Percentiles rank a stretch among this genome's conserved stretches.
These are phyloP conservation scores for Aureoboletus auriporus DNA, from an alignment of 768 basidiomycete genomes.

Conservation along the genomic window DNA sequence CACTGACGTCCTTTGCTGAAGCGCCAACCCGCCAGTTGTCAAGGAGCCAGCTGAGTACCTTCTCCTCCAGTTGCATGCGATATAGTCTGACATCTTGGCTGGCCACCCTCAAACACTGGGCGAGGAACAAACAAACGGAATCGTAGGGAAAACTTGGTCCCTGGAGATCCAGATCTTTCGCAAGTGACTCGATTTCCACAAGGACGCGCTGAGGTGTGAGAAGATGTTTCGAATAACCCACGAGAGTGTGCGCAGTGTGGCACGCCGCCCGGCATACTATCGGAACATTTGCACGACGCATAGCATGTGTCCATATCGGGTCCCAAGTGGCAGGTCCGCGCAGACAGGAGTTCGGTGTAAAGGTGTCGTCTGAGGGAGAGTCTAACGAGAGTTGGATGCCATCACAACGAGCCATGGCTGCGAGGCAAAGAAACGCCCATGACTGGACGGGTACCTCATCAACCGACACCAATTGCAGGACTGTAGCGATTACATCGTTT, in stretches of 20 bases:
- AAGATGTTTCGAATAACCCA: slow-evolving; percentile 38
- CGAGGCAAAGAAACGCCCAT: slow-evolving; percentile 82
- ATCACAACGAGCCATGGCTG: slow-evolving; percentile 61
- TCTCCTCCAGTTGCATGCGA: slow-evolving; percentile 83
- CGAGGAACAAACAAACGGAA: slow-evolving; percentile 82
- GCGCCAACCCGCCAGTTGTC: slow-evolving; percentile 62
- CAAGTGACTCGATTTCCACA: slow-evolving; percentile 71
- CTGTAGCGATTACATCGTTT: slow-evolving; percentile 47
- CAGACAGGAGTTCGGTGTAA: background rate
- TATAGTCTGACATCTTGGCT: slow-evolving; percentile 81
- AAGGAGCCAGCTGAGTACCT: slow-evolving; percentile 76
- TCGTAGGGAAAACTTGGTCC: slow-evolving; percentile 86
- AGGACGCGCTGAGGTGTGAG: slow-evolving; percentile 58
- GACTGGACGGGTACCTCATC: slow-evolving; percentile 68
- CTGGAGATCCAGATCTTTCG: slow-evolving; percentile 85
- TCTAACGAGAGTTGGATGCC: slow-evolving; percentile 6
- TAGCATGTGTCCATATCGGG: slow-evolving; percentile 76
- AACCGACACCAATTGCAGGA: slow-evolving; percentile 58
- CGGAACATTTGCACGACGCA: slow-evolving; percentile 67
- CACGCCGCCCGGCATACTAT: slow-evolving; percentile 76
- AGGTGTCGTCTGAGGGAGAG: slow-evolving; percentile 1
- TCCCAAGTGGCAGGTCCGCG: slow-evolving; percentile 56
- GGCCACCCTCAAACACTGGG: slow-evolving; percentile 63
- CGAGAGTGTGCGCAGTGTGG: slow-evolving; percentile 58
- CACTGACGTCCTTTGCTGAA: slow-evolving; percentile 34